phyloP scores from a whole-genome alignment of 768 basidiomycete species.

The Termitomyces sp. region DNA sequence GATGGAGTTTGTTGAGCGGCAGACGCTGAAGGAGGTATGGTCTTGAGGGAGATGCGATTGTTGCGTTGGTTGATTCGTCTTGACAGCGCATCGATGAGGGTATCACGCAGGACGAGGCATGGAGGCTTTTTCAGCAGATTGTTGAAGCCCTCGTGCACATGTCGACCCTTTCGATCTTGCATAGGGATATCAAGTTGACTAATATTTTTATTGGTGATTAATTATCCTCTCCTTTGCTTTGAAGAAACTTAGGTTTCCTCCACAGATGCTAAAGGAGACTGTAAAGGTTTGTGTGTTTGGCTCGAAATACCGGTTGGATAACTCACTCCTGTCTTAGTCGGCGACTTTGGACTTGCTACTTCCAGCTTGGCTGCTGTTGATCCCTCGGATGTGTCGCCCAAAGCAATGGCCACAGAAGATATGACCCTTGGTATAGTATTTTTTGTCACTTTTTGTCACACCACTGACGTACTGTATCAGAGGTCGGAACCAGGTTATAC shows the following conservation, averaged over 20 bases:
- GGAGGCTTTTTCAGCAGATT: constrained; percentile 87
- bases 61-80: neutral
- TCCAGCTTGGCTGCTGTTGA: constrained; percentile 77
- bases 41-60: neutral
- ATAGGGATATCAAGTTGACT: constrained; percentile 87
- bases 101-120: constrained; percentile 78
- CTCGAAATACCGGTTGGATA: neutral
- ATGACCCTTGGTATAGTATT: constrained; percentile 75
- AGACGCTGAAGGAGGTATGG: constrained; percentile 79
- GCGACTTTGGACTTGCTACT: constrained; percentile 91
- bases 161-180: constrained; percentile 81
- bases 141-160: constrained; percentile 89
- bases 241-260: neutral
- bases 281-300: constrained; percentile 49
- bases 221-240: neutral
- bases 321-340: constrained; percentile 43
- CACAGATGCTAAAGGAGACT: constrained; percentile 75
- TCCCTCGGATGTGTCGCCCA: constrained; percentile 57
- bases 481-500: constrained; percentile 88
- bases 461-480: constrained; percentile 26
- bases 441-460: too few relatives aligned
- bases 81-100: constrained; percentile 73
- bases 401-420: constrained; percentile 46
- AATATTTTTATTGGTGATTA: constrained; percentile 86
- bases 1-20: constrained; percentile 93